Evolutionary conservation across 768 basidiomycete genomes (phyloP).

Genomic region (Mycena rosella): DNA sequence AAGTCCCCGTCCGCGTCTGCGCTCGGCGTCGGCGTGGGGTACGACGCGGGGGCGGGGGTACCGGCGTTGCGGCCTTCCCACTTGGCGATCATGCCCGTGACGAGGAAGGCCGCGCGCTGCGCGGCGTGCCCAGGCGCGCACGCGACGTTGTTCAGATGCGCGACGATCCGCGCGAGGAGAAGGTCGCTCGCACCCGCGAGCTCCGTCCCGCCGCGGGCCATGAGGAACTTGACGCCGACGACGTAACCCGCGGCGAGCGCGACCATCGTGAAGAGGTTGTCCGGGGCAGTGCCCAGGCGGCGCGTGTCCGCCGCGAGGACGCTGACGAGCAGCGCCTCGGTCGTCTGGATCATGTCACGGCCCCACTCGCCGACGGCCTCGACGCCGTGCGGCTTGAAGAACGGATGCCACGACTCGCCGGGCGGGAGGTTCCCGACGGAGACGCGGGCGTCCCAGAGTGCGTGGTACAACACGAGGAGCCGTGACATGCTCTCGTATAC

Average conservation of each 20-base stretch:
- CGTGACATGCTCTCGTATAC: conserved; percentile 52
- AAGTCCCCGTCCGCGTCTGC: neutral
- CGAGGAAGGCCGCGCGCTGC: conserved; percentile 32
- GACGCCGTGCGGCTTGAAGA: conserved; percentile 50
- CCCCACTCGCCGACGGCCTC: conserved; percentile 53
- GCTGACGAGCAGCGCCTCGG: conserved; percentile 50
- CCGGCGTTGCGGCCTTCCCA: conserved; percentile 28
- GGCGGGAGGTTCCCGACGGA: conserved; percentile 27
- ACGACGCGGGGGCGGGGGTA: conserved; percentile 5
- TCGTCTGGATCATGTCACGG: conserved; percentile 50
- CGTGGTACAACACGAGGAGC: conserved; percentile 51
- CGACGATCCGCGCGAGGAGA: conserved; percentile 44
- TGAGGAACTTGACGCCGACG: conserved; percentile 52
- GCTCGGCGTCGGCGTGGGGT: conserved; percentile 33
- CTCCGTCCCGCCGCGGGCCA: conserved; percentile 45
- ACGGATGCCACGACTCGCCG: conserved; percentile 36
- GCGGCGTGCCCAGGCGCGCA: conserved; percentile 51
- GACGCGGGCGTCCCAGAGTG: conserved; percentile 39
- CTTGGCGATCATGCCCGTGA: conserved; percentile 32
- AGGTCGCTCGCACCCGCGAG: conserved; percentile 50
- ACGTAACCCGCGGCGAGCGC: conserved; percentile 53
- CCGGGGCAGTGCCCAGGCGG: conserved; percentile 53
- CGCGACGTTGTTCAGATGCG: conserved; percentile 43
- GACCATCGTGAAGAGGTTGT: conserved; percentile 56
- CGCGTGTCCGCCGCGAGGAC: conserved; percentile 45